phyloP scores from a whole-genome alignment of 352 stramenopile genomes.

The Pythium brachiatum region DNA sequence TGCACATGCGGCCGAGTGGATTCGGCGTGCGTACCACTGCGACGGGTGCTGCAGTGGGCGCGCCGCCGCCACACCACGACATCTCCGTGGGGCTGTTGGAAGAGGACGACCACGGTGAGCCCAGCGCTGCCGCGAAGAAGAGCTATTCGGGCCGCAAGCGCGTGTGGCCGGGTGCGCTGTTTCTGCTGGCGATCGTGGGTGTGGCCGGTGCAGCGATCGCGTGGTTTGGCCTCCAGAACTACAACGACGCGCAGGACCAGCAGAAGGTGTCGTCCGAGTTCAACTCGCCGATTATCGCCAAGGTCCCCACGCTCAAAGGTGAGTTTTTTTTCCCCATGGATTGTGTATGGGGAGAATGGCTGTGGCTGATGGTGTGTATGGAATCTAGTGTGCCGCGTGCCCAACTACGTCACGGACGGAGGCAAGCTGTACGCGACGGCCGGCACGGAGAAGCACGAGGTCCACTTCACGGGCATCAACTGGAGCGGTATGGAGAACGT shows the following conservation, averaged over 20 bases:
- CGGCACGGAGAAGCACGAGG: slow-evolving; percentile 49
- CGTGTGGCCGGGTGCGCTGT: slow-evolving; percentile 74
- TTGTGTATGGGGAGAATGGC: background rate
- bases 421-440: slow-evolving; percentile 68
- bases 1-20: slow-evolving; percentile 51
- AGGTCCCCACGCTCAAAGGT: slow-evolving; percentile 46
- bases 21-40: slow-evolving; percentile 31
- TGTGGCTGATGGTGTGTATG: background rate
- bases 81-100: slow-evolving; percentile 76
- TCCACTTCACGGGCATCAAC: slow-evolving; percentile 85
- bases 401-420: slow-evolving; percentile 60
- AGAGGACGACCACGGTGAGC: slow-evolving; percentile 23
- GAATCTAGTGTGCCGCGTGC: slow-evolving; percentile 53
- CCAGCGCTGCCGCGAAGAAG: slow-evolving; percentile 27
- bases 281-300: slow-evolving; percentile 33
- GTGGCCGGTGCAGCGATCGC: slow-evolving; percentile 50
- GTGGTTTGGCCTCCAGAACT: slow-evolving; percentile 62
- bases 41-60: slow-evolving; percentile 19
- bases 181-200: slow-evolving; percentile 56
- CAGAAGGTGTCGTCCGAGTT: slow-evolving; percentile 52
- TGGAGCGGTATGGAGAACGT: slow-evolving; percentile 87
- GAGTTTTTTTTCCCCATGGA: slow-evolving; percentile 16
- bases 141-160: slow-evolving; percentile 67
- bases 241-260: slow-evolving; percentile 63
- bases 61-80: slow-evolving; percentile 45